Conservation (phyloP, 805 yeast species). For the Wickerhamiella spandovensis region DNA sequence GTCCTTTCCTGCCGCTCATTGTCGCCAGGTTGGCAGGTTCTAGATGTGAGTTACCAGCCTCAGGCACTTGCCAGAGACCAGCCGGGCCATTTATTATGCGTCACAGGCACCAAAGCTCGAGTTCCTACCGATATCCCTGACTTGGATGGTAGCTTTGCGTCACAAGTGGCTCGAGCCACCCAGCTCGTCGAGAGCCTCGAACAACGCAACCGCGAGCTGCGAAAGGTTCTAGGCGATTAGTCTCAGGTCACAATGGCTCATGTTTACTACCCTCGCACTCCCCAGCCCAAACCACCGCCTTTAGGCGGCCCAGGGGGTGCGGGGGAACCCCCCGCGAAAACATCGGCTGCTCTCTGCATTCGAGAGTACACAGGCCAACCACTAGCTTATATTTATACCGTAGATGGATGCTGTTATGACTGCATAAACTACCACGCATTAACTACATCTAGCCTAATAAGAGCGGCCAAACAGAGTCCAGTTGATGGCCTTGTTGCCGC, state of each 20-base stretch:
- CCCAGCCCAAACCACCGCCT: neutral
- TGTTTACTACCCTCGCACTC: neutral
- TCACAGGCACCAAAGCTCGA: constrained; percentile 12
- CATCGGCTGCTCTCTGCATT: too few species aligned
- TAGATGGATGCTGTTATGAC: too few species aligned
- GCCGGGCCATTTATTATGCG: constrained; percentile 9
- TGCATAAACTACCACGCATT: too few species aligned
- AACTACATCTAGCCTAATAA: constrained; percentile 36
- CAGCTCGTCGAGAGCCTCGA: constrained; percentile 11
- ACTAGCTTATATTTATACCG: too few species aligned
- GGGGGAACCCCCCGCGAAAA: too few species aligned
- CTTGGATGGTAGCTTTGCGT: constrained; percentile 8
- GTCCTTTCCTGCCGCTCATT: constrained; percentile 23
- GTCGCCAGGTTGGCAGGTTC: constrained; percentile 28
- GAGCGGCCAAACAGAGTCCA: constrained; percentile 97
- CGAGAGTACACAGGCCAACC: too few species aligned
- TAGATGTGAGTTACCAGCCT: constrained; percentile 13
- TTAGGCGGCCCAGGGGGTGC: too few species aligned
- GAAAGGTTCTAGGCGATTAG: constrained; percentile 3
- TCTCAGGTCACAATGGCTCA: too few species aligned
- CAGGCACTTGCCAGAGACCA: constrained; percentile 14
- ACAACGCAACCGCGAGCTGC: constrained; percentile 12
- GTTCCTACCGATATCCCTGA: constrained; percentile 15
- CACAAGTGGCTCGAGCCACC: constrained; percentile 8
- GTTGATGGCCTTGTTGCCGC: constrained; percentile 60